Base-by-base conservation (phyloP, 331 rosid species). In the Arachis monticola region DNA sequence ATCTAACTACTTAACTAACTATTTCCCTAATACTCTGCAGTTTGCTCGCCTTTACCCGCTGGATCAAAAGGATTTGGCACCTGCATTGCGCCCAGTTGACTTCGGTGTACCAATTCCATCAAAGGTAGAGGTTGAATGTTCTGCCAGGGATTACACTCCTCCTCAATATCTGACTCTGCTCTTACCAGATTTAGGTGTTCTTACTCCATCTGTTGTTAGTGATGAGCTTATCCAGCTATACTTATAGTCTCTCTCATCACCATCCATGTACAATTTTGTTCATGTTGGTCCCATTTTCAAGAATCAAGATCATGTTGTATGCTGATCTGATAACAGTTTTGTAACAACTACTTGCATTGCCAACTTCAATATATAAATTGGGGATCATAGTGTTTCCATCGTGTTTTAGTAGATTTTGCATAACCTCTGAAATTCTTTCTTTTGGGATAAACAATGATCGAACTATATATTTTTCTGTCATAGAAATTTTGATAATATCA, bases 171-270 rank as follows among this genome's bases (percentile, higher is more conserved):
- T 94, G 64, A 94, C 99, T 59, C 72, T 94, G 61, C 97, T 91
- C 71, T 94, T 94, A 84, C 88, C 97, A 38, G 96, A 94, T 82
- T 82, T 94, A 84, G 99, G 99, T 31, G 95, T 94, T 79, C 96
- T 94, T 41, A 84, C 93, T 65, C 99, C 99, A 58, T 91, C 99
- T 0, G 96, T 94, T 80, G 99, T 91, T 71, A 90, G 97, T 75
- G 99, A 94, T 75, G 99, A 94, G 81, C 95, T 94, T 77, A 94
- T 94, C 83, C 98, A 94, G 88, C 89, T 94, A 9, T 94, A 94
- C 86, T 83, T 92, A 53, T 91, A 90, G 70, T 13, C 40, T 35
- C 40, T 35, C 40, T 4, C 67, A 56, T 42, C 2, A 44, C 30
- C 59, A 51, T 51, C 64, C 44, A 3, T 77, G 31, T 55, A 38